Evolutionary conservation across 106 monocot genomes (phyloP).

Genomic region (Hemerocallis citrina): DNA sequence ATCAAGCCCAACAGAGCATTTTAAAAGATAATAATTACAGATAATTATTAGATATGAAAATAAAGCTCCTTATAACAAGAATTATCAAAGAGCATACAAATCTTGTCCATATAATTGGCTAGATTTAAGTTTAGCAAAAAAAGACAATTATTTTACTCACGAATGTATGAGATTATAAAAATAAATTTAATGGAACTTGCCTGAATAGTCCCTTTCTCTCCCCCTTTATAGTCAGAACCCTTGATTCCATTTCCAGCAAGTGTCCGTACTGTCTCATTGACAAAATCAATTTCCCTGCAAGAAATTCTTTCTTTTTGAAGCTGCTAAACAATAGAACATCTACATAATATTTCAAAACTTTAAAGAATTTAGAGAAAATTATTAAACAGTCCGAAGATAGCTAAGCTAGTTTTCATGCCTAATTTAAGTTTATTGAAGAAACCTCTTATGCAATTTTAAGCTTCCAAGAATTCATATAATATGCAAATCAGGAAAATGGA

Average conservation of each 20-base stretch:
- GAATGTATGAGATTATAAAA: background rate
- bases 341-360: background rate
- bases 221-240: constrained; percentile 90
- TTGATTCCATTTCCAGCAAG: constrained; percentile 97
- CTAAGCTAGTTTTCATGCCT: background rate
- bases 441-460: background rate
- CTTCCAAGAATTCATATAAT: background rate
- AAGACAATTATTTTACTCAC: background rate
- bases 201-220: constrained; percentile 64
- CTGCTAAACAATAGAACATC: background rate
- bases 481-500: background rate
- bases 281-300: constrained; percentile 87
- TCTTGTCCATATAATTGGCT: background rate
- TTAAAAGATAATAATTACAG: background rate
- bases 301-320: background rate
- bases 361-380: background rate
- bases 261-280: constrained; percentile 77
- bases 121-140: background rate
- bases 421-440: background rate
- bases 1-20: constrained; percentile 1
- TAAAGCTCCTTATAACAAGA: background rate
- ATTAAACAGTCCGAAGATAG: background rate
- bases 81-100: background rate
- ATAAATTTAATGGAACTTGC: constrained; percentile 19
- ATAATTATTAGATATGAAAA: background rate